Conservation (phyloP, 768 basidiomycete genomes). For the Termitomyces sp. region DNA sequence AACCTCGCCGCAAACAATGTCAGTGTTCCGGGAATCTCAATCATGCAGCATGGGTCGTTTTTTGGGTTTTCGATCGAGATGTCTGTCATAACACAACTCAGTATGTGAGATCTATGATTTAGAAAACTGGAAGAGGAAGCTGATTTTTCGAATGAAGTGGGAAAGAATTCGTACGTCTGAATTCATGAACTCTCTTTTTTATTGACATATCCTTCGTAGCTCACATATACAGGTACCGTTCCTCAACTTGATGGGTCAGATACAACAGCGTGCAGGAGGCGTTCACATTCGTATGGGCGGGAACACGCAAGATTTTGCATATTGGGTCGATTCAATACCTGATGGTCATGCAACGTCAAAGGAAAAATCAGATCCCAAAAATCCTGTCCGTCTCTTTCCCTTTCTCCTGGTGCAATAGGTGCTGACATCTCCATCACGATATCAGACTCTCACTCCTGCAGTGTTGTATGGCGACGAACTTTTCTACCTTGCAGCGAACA, state of each 20-base stretch:
- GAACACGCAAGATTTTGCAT: constrained; percentile 58
- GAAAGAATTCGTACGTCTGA: neutral
- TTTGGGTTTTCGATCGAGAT: constrained; percentile 74
- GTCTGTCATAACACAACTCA: constrained; percentile 60
- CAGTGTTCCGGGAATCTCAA: constrained; percentile 28
- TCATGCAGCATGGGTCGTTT: constrained; percentile 46
- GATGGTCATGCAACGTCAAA: constrained; percentile 40
- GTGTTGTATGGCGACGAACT: constrained; percentile 60
- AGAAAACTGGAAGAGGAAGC: neutral
- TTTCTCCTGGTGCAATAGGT: neutral
- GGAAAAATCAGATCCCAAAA: constrained; percentile 19
- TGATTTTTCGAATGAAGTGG: neutral
- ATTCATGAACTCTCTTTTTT: neutral
- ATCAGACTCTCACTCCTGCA: constrained; percentile 57
- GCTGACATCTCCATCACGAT: neutral
- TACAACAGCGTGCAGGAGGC: constrained; percentile 48
- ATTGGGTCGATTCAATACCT: constrained; percentile 31
- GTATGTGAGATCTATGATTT: constrained; percentile 24
- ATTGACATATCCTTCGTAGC: neutral
- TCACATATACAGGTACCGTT: constrained; percentile 34
- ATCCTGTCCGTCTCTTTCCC: constrained; percentile 21
- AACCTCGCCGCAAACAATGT: constrained; percentile 30
- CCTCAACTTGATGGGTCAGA: constrained; percentile 59
- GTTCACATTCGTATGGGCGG: constrained; percentile 59
- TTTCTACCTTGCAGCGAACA: constrained; percentile 57